Percentiles rank a stretch among this genome's conserved stretches.
phyloP scores from a whole-genome alignment of 495 filamentous ascomycete species.

The Parmelia sp. region DNA sequence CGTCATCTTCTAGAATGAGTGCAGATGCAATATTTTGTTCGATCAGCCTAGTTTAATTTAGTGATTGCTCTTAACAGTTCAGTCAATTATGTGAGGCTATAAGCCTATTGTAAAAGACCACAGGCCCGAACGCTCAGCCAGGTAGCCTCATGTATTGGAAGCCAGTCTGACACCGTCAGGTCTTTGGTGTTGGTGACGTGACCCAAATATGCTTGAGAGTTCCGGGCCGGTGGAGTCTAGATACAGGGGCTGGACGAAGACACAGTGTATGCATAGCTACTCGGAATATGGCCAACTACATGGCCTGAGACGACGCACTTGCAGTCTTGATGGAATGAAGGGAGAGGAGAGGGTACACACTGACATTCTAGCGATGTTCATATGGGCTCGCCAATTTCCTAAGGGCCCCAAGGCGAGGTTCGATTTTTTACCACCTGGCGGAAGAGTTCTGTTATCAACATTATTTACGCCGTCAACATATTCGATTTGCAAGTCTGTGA shows the following conservation, averaged over 20 bases:
- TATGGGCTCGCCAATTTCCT: slow-evolving; percentile 1
- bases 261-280: not conserved
- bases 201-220: not conserved
- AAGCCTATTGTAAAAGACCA: not conserved
- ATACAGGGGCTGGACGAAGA: not conserved
- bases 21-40: slow-evolving; percentile 24
- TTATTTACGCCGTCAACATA: not conserved
- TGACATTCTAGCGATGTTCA: slow-evolving; percentile 1
- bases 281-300: not conserved
- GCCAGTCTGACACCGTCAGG: slow-evolving; percentile 4
- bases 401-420: not conserved
- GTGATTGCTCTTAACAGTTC: not conserved
- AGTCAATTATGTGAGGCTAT: not conserved
- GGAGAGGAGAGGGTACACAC: not conserved
- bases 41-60: slow-evolving; percentile 1
- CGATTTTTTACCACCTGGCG: not conserved
- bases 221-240: not conserved
- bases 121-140: not conserved
- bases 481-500: slow-evolving; percentile 1
- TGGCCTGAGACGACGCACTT: not conserved
- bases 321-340: not conserved
- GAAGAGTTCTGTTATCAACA: not conserved
- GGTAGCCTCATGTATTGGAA: slow-evolving; percentile 2
- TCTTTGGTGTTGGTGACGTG: not conserved
- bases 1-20: slow-evolving; percentile 44